phyloP scores from a whole-genome alignment of 345 rosid genomes.

The Xanthoceras sorbifolium region DNA sequence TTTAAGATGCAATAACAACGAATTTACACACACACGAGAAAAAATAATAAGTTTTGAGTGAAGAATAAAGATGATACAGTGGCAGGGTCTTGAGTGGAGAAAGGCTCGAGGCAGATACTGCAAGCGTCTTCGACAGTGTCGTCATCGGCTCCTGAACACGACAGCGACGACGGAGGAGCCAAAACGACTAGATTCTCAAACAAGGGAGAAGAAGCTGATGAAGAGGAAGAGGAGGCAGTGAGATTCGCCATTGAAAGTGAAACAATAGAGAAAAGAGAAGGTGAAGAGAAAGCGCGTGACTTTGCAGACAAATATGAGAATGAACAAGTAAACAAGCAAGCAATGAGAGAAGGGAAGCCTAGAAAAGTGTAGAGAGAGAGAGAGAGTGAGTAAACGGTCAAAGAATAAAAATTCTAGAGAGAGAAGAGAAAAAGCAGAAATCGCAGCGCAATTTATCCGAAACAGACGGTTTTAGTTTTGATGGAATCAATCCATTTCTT shows the following conservation, averaged over 20 bases:
- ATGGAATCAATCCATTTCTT: conserved; percentile 25
- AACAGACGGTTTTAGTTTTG: conserved; percentile 36
- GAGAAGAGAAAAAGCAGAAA: conserved; percentile 23
- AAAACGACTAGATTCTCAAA: conserved; percentile 22
- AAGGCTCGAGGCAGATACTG: conserved; percentile 89
- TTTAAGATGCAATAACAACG: not conserved
- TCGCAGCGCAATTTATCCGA: conserved; percentile 26
- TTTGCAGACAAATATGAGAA: not conserved
- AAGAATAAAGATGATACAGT: conserved; percentile 40
- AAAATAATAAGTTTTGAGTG: too few relatives aligned
- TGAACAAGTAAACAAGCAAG: not conserved
- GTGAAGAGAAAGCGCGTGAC: conserved; percentile 1
- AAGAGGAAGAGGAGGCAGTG: conserved; percentile 28
- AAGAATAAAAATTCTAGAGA: conserved; percentile 38
- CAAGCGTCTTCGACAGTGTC: conserved; percentile 69
- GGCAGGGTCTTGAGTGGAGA: conserved; percentile 62
- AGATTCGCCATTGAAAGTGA: conserved; percentile 47
- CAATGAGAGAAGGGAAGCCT: too few relatives aligned
- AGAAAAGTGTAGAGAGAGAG: conserved; percentile 19
- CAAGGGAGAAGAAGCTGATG: conserved; percentile 6
- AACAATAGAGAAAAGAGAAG: not conserved
- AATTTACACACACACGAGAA: not conserved
- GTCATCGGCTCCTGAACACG: conserved; percentile 30
- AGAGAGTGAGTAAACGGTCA: conserved; percentile 41
- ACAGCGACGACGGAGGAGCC: conserved; percentile 26